phyloP scores from a whole-genome alignment of 2,329 filamentous ascomycete species.

The Chaetothyriales sp. region DNA sequence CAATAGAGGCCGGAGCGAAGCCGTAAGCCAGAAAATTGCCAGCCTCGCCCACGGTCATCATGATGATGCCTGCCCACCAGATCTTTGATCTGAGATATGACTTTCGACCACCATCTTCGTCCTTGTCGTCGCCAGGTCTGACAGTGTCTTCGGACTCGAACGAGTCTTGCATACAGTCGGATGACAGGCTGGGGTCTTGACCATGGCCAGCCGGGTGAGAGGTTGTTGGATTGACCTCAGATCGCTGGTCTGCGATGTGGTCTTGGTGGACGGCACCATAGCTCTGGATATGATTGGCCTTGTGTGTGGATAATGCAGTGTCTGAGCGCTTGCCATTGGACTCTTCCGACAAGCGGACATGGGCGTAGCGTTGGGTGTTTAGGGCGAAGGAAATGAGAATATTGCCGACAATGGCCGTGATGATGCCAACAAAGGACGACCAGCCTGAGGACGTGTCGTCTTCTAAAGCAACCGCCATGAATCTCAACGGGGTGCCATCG shows the following conservation, averaged over 20 bases:
- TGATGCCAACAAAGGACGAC: slow-evolving; percentile 89
- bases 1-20: slow-evolving; percentile 93
- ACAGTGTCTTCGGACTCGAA: slow-evolving; percentile 28
- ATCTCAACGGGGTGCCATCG: neutral
- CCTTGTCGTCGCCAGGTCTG: slow-evolving; percentile 25
- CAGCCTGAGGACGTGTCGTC: slow-evolving; percentile 33
- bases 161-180: slow-evolving; percentile 34
- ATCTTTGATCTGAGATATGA: slow-evolving; percentile 82
- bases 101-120: slow-evolving; percentile 37
- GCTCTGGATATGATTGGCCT: neutral
- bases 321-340: slow-evolving; percentile 36
- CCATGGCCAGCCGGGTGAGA: slow-evolving; percentile 5
- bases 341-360: slow-evolving; percentile 67
- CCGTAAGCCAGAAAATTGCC: slow-evolving; percentile 97
- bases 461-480: slow-evolving; percentile 4
- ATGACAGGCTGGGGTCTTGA: slow-evolving; percentile 20
- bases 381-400: slow-evolving; percentile 87
- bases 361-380: slow-evolving; percentile 92
- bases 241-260: slow-evolving; percentile 11
- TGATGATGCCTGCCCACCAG: slow-evolving; percentile 88
- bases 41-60: slow-evolving; percentile 86
- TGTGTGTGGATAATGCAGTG: neutral
- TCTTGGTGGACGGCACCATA: slow-evolving; percentile 13
- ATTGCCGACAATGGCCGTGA: slow-evolving; percentile 85
- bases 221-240: slow-evolving; percentile 4